These are phyloP conservation scores for Boeremia exigua DNA, from an alignment of 2,329 filamentous ascomycete genomes.

Conservation along the genomic window DNA sequence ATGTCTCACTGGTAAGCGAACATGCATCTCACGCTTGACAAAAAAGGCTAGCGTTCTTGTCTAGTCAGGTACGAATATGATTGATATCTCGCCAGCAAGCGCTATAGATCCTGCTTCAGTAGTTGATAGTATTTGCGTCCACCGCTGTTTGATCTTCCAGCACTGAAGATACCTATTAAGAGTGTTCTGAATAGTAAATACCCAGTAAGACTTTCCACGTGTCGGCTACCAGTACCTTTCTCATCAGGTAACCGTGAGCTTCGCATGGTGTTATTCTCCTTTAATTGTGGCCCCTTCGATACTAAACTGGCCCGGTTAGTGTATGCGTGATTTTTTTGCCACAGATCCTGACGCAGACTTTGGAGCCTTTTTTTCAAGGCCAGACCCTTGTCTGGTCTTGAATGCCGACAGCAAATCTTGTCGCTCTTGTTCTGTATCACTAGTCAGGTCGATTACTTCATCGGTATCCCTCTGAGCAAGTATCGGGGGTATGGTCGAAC, in stretches of 20 bases:
- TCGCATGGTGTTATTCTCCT: neutral
- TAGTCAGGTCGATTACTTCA: constrained; percentile 25
- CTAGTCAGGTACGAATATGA: neutral
- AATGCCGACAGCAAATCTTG: constrained; percentile 21
- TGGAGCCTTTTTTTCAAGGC: neutral
- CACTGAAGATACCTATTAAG: no score
- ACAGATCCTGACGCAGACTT: neutral
- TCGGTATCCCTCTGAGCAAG: neutral
- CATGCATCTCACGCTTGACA: neutral
- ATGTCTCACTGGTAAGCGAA: constrained; percentile 24
- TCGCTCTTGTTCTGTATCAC: constrained; percentile 22
- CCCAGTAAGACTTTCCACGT: no score
- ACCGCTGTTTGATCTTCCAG: no score
- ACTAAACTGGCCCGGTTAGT: neutral
- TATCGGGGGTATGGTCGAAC: no score
- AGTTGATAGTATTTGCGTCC: no score
- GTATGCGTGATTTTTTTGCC: neutral
- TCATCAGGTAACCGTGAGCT: neutral
- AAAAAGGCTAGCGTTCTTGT: no score
- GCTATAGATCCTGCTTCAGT: no score
- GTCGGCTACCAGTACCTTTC: no score
- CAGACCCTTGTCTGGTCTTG: constrained; percentile 5
- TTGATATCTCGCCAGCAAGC: neutral
- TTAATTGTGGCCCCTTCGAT: neutral
- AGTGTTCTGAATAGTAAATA: no score